phyloP scores from a whole-genome alignment of 805 yeast genomes.

The Metschnikowia picachoensis region DNA sequence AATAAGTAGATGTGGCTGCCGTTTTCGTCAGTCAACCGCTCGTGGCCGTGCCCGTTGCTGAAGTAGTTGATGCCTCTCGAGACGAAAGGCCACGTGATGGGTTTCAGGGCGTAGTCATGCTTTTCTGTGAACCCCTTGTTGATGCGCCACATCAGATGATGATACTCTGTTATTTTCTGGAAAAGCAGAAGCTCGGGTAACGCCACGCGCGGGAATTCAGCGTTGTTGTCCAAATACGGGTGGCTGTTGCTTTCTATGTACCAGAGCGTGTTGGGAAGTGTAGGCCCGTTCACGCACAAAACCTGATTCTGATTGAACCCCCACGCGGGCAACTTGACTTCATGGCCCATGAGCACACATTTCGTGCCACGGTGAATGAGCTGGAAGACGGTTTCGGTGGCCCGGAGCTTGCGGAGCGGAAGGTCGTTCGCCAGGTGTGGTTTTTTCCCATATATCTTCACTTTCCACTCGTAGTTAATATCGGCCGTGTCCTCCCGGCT shows the following conservation, averaged over 20 bases:
- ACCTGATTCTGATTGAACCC: slow-evolving; percentile 86
- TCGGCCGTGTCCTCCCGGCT: slow-evolving; percentile 55
- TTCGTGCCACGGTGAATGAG: slow-evolving; percentile 61
- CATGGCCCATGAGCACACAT: slow-evolving; percentile 75
- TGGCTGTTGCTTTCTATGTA: slow-evolving; percentile 63
- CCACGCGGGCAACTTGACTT: slow-evolving; percentile 74
- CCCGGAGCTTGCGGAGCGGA: slow-evolving; percentile 38
- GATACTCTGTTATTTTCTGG: slow-evolving; percentile 52
- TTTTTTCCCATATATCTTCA: slow-evolving; percentile 42
- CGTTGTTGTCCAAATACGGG: slow-evolving; percentile 37
- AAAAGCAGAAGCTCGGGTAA: slow-evolving; percentile 39
- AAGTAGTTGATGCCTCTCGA: slow-evolving; percentile 58
- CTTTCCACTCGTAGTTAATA: slow-evolving; percentile 63
- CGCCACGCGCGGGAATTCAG: slow-evolving; percentile 19
- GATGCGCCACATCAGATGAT: slow-evolving; percentile 50
- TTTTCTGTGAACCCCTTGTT: slow-evolving; percentile 45
- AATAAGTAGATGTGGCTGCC: slow-evolving; percentile 48
- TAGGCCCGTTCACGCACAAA: slow-evolving; percentile 74
- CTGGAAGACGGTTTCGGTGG: slow-evolving; percentile 68
- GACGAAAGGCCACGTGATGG: slow-evolving; percentile 56
- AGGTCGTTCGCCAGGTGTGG: slow-evolving; percentile 32
- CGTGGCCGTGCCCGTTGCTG: slow-evolving; percentile 33
- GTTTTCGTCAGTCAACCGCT: slow-evolving; percentile 20
- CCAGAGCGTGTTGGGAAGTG: slow-evolving; percentile 66
- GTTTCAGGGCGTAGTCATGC: slow-evolving; percentile 44